phyloP scores from a whole-genome alignment of 148 eudicot species.

The Camellia granthamiana region DNA sequence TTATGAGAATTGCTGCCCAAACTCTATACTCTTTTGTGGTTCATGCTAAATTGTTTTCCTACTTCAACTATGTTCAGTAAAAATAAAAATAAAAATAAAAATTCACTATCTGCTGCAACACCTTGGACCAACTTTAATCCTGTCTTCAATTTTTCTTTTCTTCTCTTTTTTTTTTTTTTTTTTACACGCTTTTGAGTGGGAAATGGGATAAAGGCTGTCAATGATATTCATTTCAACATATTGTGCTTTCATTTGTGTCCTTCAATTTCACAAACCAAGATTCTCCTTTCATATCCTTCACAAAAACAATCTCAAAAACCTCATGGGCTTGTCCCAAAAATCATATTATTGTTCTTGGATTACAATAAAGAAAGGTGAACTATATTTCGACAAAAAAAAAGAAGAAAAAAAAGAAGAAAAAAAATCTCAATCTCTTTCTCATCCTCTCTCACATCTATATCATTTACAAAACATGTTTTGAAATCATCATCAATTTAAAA shows the following conservation, averaged over 20 bases:
- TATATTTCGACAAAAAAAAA: conserved; percentile 6
- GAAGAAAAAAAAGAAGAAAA: too few relatives aligned
- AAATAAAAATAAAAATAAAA: too few relatives aligned
- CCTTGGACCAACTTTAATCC: too few relatives aligned
- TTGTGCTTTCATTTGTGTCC: not conserved
- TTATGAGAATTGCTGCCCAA: too few relatives aligned
- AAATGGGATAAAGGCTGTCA: not conserved
- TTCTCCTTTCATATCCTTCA: not conserved
- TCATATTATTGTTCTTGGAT: conserved; percentile 3
- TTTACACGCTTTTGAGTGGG: not conserved
- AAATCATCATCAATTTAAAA: not conserved
- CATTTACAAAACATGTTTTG: not conserved
- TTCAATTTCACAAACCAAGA: not conserved
- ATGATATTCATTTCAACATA: not conserved
- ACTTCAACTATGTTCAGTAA: too few relatives aligned
- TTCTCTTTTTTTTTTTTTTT: not conserved
- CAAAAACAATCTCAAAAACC: conserved; percentile 8
- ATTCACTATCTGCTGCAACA: too few relatives aligned
- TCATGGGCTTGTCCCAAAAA: not conserved
- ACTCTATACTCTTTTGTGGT: too few relatives aligned
- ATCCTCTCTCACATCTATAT: not conserved
- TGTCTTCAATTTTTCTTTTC: not conserved
- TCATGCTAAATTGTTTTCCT: too few relatives aligned
- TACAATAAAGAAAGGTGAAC: not conserved
- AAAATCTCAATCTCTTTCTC: not conserved